phyloP scores from a whole-genome alignment of 1,284 basidiomycete genomes.

The Exsudoporus floridanus region DNA sequence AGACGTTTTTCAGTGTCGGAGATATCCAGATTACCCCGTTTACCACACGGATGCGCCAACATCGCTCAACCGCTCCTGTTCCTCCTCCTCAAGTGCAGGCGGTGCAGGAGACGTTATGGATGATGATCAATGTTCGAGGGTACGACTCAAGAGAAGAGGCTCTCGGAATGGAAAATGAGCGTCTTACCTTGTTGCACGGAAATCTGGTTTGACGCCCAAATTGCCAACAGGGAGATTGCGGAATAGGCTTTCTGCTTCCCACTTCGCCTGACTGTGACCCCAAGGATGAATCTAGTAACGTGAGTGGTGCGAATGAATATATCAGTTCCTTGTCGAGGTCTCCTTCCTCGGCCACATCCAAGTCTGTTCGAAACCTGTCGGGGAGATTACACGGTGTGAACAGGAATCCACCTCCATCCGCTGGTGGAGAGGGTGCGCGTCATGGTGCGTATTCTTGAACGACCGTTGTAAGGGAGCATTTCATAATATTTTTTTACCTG shows the following conservation, averaged over 20 bases:
- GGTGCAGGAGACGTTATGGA: background rate
- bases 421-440: constrained; percentile 9
- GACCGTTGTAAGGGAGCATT: background rate
- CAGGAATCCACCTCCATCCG: constrained; percentile 22
- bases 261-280: constrained; percentile 64
- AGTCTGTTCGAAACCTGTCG: constrained; percentile 20
- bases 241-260: constrained; percentile 65
- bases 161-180: constrained; percentile 23
- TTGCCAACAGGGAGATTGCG: constrained; percentile 42
- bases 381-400: constrained; percentile 22
- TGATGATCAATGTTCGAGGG: constrained; percentile 1
- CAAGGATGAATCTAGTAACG: constrained; percentile 19
- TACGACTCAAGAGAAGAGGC: background rate
- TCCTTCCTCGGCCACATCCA: constrained; percentile 13
- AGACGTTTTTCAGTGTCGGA: constrained; percentile 51
- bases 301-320: constrained; percentile 13
- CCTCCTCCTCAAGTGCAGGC: constrained; percentile 3
- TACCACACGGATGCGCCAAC: constrained; percentile 62
- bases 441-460: constrained; percentile 18
- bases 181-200: constrained; percentile 16
- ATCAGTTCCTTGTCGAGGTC: constrained; percentile 6
- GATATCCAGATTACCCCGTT: constrained; percentile 68
- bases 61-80: constrained; percentile 5
- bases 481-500: no score
- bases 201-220: constrained; percentile 5